phyloP scores from a whole-genome alignment of 768 basidiomycete species.

The Lactarius hengduanensis region DNA sequence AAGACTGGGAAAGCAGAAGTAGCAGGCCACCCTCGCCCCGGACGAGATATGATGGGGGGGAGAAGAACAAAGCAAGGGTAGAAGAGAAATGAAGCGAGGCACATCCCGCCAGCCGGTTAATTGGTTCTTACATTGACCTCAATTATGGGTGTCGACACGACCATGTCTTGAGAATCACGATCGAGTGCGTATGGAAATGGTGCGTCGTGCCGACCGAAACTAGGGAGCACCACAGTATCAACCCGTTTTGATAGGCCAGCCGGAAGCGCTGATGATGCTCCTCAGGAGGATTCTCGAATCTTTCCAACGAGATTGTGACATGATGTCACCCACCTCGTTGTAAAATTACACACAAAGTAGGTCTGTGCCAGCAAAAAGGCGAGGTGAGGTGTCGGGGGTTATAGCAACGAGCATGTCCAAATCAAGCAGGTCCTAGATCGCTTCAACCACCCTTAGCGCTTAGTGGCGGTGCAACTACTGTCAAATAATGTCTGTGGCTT shows the following conservation, averaged over 20 bases:
- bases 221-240: slow-evolving; percentile 9
- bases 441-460: slow-evolving; percentile 12
- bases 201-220: slow-evolving; percentile 6
- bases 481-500: slow-evolving; percentile 6
- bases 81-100: slow-evolving; percentile 11
- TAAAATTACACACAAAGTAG: slow-evolving; percentile 9
- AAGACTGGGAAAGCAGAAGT: slow-evolving; percentile 16
- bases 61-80: slow-evolving; percentile 10
- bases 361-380: slow-evolving; percentile 6
- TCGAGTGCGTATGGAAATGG: slow-evolving; percentile 18
- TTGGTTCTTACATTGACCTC: slow-evolving; percentile 22
- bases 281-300: not conserved
- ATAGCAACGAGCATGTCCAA: slow-evolving; percentile 24
- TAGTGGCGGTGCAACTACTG: slow-evolving; percentile 21
- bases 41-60: slow-evolving; percentile 10
- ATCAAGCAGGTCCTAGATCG: slow-evolving; percentile 15
- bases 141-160: slow-evolving; percentile 11
- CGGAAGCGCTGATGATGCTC: slow-evolving; percentile 15
- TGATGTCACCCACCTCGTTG: slow-evolving; percentile 11
- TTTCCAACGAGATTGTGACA: not conserved
- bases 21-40: slow-evolving; percentile 21
- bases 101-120: slow-evolving; percentile 21
- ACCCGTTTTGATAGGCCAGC: slow-evolving; percentile 15
- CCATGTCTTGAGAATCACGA: slow-evolving; percentile 19
- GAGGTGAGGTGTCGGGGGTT: slow-evolving; percentile 17